Evolutionary conservation across 345 rosid genomes (phyloP), one percentile per base, ranked within the genome.

Genomic region (Populus nigra): DNA sequence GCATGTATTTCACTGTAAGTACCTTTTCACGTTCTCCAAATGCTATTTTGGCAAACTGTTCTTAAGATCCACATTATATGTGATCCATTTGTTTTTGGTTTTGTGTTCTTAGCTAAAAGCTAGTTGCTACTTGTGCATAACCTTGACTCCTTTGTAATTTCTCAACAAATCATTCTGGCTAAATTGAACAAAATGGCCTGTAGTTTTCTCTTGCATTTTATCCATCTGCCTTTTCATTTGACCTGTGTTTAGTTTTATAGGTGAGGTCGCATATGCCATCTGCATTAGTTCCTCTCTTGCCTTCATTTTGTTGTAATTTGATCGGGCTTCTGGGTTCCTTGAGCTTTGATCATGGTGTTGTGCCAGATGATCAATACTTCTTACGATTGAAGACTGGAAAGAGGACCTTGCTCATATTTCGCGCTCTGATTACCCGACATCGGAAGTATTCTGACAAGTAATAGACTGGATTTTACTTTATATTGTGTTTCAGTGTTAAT

Each of bases 391-490:
- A 91, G 83, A 79, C 91, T 81, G 97, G 88, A 75, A 93, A 93
- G 84, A 91, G 98, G 82, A 85, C 89, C 80, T 88, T 93, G 86
- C 91, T 85, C 75, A 86, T 93, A 81, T 93, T 93, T 81, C 83
- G 88, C 85, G 74, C 85, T 62, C 87, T 93, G 80, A 83, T 90
- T 67, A 93, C 92, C 77, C 89, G 94, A 72, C 98, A 93, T 65
- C 89, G 98, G 80, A 93, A 91, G 79, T 87, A 87, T 84, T 87
- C 92, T 78, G 93, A 93, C 80, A 91, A 88, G 98, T 93, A 91
- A 85, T 76, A 77, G 23, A 63, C 39, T 29, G 20, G 72, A 13
- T 9, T 45, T 55, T 72, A 13, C 65, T 41, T 69, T 47, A 62
- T 55, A 33, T 72, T 69, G 57, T 38, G 20, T 38, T 38, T 41